Conservation (phyloP, 768 basidiomycete species). For the Amanita pseudoporphyria region DNA sequence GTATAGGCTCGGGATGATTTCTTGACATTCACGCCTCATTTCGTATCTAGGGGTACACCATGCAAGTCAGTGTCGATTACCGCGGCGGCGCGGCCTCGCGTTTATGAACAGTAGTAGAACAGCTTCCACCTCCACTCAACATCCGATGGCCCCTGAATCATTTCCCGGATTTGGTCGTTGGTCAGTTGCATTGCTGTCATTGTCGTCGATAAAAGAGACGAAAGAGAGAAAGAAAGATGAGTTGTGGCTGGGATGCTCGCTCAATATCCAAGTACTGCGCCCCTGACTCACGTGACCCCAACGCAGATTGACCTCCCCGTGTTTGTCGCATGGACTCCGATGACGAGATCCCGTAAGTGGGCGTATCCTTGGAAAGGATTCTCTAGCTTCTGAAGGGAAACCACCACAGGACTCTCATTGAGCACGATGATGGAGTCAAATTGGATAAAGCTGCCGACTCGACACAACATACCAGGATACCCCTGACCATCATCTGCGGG, state of each 20-base stretch:
- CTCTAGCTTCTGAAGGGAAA: too few relatives aligned
- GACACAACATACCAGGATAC: conserved; percentile 34
- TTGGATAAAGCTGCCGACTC: not conserved
- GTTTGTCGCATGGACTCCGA: conserved; percentile 29
- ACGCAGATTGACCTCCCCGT: too few relatives aligned
- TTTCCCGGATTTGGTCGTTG: conserved; percentile 39
- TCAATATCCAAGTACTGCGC: not conserved
- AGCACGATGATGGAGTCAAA: not conserved
- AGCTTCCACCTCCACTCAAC: conserved; percentile 66
- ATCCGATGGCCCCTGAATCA: conserved; percentile 74
- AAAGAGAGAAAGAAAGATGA: not conserved
- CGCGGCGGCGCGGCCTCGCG: not conserved
- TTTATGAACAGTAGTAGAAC: conserved; percentile 13
- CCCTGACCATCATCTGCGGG: conserved; percentile 90
- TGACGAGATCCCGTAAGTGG: conserved; percentile 51
- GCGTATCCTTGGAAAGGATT: not conserved
- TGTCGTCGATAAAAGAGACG: not conserved
- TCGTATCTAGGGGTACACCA: conserved; percentile 66
- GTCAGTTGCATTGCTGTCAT: conserved; percentile 16
- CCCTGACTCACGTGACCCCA: conserved; percentile 1
- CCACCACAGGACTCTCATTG: conserved; percentile 11
- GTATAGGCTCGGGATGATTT: conserved; percentile 73
- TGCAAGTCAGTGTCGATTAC: not conserved
- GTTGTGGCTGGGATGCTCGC: not conserved
- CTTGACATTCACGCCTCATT: conserved; percentile 93